These are phyloP conservation scores for Casuarina equisetifolia DNA, from an alignment of 306 rosid species.

Conservation along the genomic window DNA sequence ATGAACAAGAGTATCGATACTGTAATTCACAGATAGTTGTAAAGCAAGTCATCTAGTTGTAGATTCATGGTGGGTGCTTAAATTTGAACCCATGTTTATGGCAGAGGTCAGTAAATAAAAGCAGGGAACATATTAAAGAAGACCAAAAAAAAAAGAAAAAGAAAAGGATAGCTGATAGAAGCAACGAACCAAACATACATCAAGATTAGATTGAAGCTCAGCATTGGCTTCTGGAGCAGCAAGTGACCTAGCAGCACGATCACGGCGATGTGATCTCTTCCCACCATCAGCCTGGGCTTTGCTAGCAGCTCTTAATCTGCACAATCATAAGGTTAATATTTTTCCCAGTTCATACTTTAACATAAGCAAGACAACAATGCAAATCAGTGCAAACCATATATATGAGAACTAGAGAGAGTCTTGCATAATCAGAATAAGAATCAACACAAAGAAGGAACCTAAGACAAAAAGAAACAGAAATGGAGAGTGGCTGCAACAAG, in stretches of 20 bases:
- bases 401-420: conserved; percentile 8
- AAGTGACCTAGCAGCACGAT: conserved; percentile 57
- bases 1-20: no score
- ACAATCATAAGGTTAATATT: conserved; percentile 29
- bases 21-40: not conserved
- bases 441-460: not conserved
- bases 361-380: conserved; percentile 20
- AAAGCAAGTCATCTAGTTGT: conserved; percentile 11
- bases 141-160: not conserved
- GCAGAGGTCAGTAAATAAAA: conserved; percentile 15
- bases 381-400: not conserved
- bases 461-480: not conserved
- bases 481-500: not conserved
- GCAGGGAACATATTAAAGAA: not conserved
- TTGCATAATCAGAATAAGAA: not conserved
- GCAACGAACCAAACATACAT: conserved; percentile 52
- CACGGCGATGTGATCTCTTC: conserved; percentile 68
- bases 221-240: conserved; percentile 95
- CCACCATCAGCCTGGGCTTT: conserved; percentile 67
- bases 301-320: conserved; percentile 71
- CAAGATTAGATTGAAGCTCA: conserved; percentile 81
- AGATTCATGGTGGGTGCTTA: conserved; percentile 12
- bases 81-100: conserved; percentile 22
- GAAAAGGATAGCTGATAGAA: conserved; percentile 14
- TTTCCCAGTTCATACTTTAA: conserved; percentile 4